These are phyloP conservation scores for Dipodascopsis uninucleata DNA, from an alignment of 805 yeast genomes.

Conservation along the genomic window DNA sequence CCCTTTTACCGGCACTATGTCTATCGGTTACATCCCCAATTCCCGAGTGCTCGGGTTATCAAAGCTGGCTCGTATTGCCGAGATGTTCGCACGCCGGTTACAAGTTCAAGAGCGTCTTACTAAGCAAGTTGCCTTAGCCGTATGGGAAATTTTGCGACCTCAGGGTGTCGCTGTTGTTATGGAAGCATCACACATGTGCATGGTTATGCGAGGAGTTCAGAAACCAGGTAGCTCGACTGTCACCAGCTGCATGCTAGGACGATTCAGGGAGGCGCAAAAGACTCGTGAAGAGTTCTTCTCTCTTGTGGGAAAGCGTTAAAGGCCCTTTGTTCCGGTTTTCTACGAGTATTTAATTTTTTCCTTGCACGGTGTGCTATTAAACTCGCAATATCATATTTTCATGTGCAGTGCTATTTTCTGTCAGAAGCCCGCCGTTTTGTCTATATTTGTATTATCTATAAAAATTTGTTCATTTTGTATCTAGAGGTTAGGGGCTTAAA, in stretches of 20 bases:
- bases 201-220: slow-evolving; percentile 97
- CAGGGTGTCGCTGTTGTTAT: slow-evolving; percentile 98
- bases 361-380: too few species aligned
- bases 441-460: too few species aligned
- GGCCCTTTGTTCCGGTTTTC: too few species aligned
- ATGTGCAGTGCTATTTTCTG: too few species aligned
- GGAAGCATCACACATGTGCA: slow-evolving; percentile 98
- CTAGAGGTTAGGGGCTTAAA: too few species aligned
- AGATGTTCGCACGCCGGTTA: slow-evolving; percentile 90
- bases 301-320: slow-evolving; percentile 41
- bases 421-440: too few species aligned
- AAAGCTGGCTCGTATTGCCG: slow-evolving; percentile 91
- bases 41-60: slow-evolving; percentile 88
- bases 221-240: slow-evolving; percentile 90
- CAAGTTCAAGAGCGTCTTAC: slow-evolving; percentile 98
- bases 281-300: slow-evolving; percentile 95
- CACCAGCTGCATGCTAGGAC: slow-evolving; percentile 96
- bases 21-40: slow-evolving; percentile 96
- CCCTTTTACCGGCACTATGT: slow-evolving; percentile 95
- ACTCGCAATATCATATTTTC: too few species aligned
- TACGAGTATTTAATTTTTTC: too few species aligned
- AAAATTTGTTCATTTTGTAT: too few species aligned
- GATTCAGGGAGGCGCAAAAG: slow-evolving; percentile 88
- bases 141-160: slow-evolving; percentile 85
- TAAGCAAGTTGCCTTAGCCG: slow-evolving; percentile 95